A percentile compares a stretch with the other conserved stretches of the same genome.
These are phyloP conservation scores for Dentipellis fragilis DNA, from an alignment of 768 basidiomycete species.

Conservation along the genomic window DNA sequence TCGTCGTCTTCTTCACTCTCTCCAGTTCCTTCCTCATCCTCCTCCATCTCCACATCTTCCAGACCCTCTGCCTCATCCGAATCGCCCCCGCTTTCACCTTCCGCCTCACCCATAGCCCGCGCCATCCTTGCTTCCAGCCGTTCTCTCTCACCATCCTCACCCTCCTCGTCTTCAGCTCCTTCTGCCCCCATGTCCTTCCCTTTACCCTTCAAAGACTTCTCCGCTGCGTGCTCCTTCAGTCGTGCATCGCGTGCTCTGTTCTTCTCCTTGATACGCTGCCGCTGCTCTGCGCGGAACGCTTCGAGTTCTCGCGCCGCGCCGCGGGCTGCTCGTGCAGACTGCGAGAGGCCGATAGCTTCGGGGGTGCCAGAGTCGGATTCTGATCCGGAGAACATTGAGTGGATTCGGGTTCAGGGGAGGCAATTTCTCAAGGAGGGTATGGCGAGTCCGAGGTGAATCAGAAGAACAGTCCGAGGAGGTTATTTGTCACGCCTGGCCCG, in stretches of 20 bases:
- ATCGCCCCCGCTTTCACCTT: constrained; percentile 1
- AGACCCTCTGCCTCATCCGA: neutral
- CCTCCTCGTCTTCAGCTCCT: constrained; percentile 1
- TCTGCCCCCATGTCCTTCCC: constrained; percentile 3
- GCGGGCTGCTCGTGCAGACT: constrained; percentile 8
- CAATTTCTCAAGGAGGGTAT: too few species aligned
- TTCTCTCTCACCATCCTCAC: constrained; percentile 3
- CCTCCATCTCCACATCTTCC: neutral
- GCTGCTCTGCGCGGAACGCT: constrained; percentile 4
- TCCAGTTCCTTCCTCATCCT: constrained; percentile 2
- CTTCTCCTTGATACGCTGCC: constrained; percentile 6
- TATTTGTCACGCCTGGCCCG: too few species aligned
- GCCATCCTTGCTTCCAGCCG: constrained; percentile 8
- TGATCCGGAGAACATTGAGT: constrained; percentile 1
- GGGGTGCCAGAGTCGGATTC: constrained; percentile 12
- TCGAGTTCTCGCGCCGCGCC: constrained; percentile 2
- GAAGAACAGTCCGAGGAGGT: too few species aligned
- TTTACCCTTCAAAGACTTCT: constrained; percentile 2
- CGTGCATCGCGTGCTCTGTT: constrained; percentile 8
- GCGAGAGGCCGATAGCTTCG: constrained; percentile 9
- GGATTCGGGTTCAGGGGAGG: too few species aligned
- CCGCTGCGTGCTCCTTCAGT: constrained; percentile 11
- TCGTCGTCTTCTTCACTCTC: neutral
- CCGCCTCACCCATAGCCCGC: constrained; percentile 14
- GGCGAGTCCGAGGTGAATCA: too few species aligned